Base-by-base conservation (phyloP, 2,329 filamentous ascomycete genomes). In the Aspergillus latus region DNA sequence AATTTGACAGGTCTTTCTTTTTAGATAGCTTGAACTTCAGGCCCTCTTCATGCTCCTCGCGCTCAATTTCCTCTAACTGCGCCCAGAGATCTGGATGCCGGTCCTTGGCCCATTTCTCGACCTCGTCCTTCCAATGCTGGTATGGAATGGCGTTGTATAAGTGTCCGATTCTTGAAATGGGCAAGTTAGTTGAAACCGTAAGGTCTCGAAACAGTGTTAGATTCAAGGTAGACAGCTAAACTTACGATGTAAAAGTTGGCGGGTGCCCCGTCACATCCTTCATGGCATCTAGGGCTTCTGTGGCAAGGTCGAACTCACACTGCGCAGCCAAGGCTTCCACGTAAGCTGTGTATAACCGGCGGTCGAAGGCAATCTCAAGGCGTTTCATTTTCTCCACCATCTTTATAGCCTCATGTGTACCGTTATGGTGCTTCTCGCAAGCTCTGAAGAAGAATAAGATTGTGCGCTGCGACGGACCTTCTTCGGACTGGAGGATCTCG, bases 391-490 rank as follows among this genome's bases (percentile, higher is more conserved):
- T 81, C 16, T 65, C 59, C 60, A 77, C 75, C 78, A 72, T 87
- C 78, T 62, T 87, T 78, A 67, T 79, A 2, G 77, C 76, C 55
- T 78, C 76, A 32, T 74, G 65, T 1, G 65, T 63, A 5, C 76
- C 76, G 36, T 74, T 72, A 48, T 71, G 68, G 55, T 77, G 80
- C 59, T 77, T 78, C 70, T 95, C 87, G 70, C 92, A 93, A 1
- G 87, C 84, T 63, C 87, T 86, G 64, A 99, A 90, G 2, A 92
- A 87, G 34, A 94, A 88, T 45, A 88, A 85, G 37, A 99, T 82
- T 59, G 88, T 92, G 59, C 85, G 83, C 65, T 94, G 91, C 1
- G 87, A 88, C 0, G 94, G 94, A 0, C 94, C 94, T 72, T 97
- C 92, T n/a, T 82, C 80, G 0, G 88, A 91, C 54, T 84, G 82